Evolutionary conservation across 1,284 basidiomycete genomes (phyloP).

Genomic region (Fomitopsis palustris): DNA sequence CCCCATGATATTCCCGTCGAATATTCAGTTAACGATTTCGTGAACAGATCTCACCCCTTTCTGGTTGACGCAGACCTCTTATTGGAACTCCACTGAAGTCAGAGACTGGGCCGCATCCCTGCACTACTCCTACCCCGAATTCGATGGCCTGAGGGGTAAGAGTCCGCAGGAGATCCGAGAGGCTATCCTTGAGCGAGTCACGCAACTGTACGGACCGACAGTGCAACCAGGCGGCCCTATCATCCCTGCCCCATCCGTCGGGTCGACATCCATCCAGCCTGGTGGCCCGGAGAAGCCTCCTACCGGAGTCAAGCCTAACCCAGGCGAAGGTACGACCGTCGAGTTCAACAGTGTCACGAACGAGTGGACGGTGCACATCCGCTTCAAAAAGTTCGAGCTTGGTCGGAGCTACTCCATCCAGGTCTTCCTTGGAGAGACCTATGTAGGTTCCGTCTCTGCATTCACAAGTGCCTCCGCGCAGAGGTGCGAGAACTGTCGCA

Average conservation of each 20-base stretch:
- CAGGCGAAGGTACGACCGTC: not conserved
- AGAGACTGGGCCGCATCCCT: slow-evolving; percentile 20
- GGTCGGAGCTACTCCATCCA: slow-evolving; percentile 38
- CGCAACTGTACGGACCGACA: slow-evolving; percentile 20
- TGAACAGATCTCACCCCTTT: slow-evolving; percentile 30
- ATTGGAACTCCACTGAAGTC: slow-evolving; percentile 29
- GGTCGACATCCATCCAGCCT: not conserved
- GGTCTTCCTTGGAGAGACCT: slow-evolving; percentile 38
- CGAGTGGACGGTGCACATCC: slow-evolving; percentile 42
- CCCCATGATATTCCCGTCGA: not conserved
- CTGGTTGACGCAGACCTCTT: slow-evolving; percentile 25
- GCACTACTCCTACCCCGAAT: slow-evolving; percentile 44
- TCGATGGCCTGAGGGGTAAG: slow-evolving; percentile 34
- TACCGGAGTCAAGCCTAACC: not conserved
- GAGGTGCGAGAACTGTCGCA: slow-evolving; percentile 38
- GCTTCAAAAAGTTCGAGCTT: slow-evolving; percentile 39
- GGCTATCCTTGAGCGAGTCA: slow-evolving; percentile 32
- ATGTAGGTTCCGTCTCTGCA: slow-evolving; percentile 36
- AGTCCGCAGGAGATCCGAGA: slow-evolving; percentile 26
- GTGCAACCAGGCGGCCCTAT: not conserved
- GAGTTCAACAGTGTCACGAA: not conserved
- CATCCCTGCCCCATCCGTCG: not conserved
- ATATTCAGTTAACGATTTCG: not conserved
- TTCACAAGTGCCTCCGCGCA: slow-evolving; percentile 38
- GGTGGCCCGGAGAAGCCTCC: not conserved